phyloP scores from a whole-genome alignment of 164 flowering plant genomes.

The Aristolochia fimbriata region DNA sequence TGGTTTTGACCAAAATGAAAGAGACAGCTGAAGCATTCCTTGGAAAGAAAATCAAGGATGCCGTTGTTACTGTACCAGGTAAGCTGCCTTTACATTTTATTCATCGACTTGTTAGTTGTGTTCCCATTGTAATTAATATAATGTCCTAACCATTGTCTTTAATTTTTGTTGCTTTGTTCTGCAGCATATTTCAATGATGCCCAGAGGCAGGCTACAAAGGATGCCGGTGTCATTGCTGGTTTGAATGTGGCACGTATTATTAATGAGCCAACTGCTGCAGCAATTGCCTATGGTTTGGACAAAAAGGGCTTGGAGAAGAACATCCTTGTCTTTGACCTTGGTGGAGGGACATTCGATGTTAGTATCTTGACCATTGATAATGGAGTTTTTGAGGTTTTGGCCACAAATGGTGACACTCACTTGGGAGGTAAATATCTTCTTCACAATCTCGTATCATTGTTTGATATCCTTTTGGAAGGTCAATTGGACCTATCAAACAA shows the following conservation, averaged over 20 bases:
- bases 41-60: constrained; percentile 92
- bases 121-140: neutral
- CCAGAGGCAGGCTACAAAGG: constrained; percentile 95
- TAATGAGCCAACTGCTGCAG: constrained; percentile 93
- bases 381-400: constrained; percentile 94
- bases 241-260: constrained; percentile 83
- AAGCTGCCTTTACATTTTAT: neutral
- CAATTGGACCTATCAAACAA: neutral
- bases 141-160: neutral
- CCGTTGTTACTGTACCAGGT: constrained; percentile 94
- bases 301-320: constrained; percentile 93
- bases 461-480: neutral
- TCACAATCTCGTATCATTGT: neutral
- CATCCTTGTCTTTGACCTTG: constrained; percentile 92
- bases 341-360: constrained; percentile 95
- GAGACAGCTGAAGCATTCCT: constrained; percentile 94
- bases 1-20: constrained; percentile 84
- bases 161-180: constrained; percentile 3
- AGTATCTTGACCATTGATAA: constrained; percentile 87
- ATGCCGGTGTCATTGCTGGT: constrained; percentile 90
- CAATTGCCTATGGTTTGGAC: constrained; percentile 90
- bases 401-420: constrained; percentile 91
- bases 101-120: neutral
- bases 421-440: constrained; percentile 60
- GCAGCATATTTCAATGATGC: constrained; percentile 93